Conservation (phyloP, 805 yeast species). For the Novakomyces olei region DNA sequence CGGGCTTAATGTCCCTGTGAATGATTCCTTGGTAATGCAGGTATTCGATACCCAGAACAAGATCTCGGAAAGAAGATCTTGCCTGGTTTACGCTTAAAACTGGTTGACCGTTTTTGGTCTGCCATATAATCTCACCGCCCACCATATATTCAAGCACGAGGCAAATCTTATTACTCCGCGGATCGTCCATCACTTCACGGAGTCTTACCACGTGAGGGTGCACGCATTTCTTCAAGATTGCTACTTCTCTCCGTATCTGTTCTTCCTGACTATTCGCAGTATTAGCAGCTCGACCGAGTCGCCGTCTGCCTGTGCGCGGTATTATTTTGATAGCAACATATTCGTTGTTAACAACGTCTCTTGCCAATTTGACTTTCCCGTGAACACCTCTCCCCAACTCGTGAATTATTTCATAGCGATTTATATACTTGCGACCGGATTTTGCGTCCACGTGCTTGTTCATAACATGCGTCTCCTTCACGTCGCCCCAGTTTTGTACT, state of each 20-base stretch:
- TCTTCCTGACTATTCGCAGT: conserved; percentile 34
- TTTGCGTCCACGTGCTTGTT: conserved; percentile 75
- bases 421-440: conserved; percentile 55
- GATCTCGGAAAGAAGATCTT: conserved; percentile 57
- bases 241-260: conserved; percentile 65
- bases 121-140: conserved; percentile 83
- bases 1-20: conserved; percentile 91
- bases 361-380: conserved; percentile 89
- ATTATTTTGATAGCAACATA: conserved; percentile 87
- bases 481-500: conserved; percentile 15
- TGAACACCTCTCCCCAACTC: conserved; percentile 95
- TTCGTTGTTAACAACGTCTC: conserved; percentile 15
- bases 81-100: conserved; percentile 43
- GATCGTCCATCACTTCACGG: conserved; percentile 73
- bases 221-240: conserved; percentile 75
- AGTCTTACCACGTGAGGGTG: conserved; percentile 85
- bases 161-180: conserved; percentile 61
- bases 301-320: conserved; percentile 37
- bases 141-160: conserved; percentile 75
- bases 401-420: conserved; percentile 67
- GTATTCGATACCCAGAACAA: conserved; percentile 70
- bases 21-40: conserved; percentile 75
- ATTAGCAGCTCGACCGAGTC: conserved; percentile 22
- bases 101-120: conserved; percentile 28
- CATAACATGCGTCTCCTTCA: conserved; percentile 66